Base-by-base conservation (phyloP, 768 basidiomycete species). In the Lactarius pseudohatsudake region DNA sequence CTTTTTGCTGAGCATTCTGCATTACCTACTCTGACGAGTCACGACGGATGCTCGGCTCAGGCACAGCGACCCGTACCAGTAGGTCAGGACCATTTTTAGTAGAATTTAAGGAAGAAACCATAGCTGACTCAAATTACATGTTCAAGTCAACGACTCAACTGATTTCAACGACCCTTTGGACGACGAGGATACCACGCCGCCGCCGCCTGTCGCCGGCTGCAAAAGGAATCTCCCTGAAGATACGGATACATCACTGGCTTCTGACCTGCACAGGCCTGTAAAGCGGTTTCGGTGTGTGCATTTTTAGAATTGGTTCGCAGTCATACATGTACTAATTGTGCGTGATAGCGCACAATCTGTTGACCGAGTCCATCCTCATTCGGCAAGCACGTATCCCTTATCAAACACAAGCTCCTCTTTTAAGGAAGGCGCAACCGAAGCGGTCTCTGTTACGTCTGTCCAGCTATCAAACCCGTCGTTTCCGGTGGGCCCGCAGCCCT, bases 1-100 rank as follows among this genome's bases (percentile, higher is more conserved):
- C 69, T 81, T 3, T 81, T 78, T 64, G 66, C 71, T 0, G 71
- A 76, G 1, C 70, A 69, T 16, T 43, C 15, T 18, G 1, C 54
- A 10, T 34, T 57, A 40, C 34, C 10, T 47, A 22, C 18, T 22
- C 4, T 32, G 50, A 41, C 15, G 4, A 43, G 43, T 22, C 13
- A 34, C 1, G 15, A 28, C 6, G 18, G 41, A 30, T 11, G 6
- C 18, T 22, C 45, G 15, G 20, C 16, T 22, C 22, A 8, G 45
- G 5, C 7, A 3, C 15, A 18, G 47, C 56, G 0, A 53, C 11
- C 45, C 13, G 4, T 38, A n/a, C 20, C 9, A 16, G 34, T 3
- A 2, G 43, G 22, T 28, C 53, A 28, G n/a, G n/a, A 41, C 13
- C 30, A 11, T 8, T 28, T 18, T 20, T 1, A 26, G 16, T n/a